These are phyloP conservation scores for Aphanocladium album DNA, from an alignment of 2,329 filamentous ascomycete genomes.

Conservation along the genomic window DNA sequence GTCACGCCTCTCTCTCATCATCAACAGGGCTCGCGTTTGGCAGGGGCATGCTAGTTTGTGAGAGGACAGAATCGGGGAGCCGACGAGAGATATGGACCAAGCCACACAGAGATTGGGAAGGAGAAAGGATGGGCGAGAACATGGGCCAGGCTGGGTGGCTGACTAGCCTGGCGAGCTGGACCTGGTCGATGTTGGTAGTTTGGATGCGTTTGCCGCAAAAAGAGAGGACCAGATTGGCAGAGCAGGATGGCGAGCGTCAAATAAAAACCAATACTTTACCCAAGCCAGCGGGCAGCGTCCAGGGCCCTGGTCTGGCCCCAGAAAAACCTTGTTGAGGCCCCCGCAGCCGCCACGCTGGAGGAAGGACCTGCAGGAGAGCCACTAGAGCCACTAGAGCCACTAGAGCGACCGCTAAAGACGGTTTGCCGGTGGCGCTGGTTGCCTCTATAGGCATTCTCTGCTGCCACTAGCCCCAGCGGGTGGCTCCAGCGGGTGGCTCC, in stretches of 20 bases:
- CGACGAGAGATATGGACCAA: neutral
- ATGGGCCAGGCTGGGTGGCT: neutral
- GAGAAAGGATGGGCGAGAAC: neutral
- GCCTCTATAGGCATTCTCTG: neutral
- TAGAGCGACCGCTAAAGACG: neutral
- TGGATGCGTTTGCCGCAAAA: no score
- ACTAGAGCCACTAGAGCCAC: no score
- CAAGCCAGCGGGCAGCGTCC: no score
- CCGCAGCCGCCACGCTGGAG: neutral
- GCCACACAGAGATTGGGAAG: slow-evolving; percentile 2
- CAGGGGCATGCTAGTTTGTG: neutral
- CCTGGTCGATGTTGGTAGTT: no score
- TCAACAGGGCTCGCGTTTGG: no score
- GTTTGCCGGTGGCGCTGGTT: neutral
- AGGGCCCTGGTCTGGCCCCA: no score
- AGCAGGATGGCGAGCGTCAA: no score
- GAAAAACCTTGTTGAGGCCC: no score
- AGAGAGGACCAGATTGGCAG: no score
- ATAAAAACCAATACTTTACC: no score
- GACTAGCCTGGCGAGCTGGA: neutral
- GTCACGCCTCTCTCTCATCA: no score
- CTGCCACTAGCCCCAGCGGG: no score
- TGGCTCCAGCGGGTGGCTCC: neutral
- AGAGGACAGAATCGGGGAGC: neutral
- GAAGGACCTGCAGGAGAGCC: neutral